These are phyloP conservation scores for Jamesozyma gamospora DNA, from an alignment of 805 yeast genomes.

Conservation along the genomic window DNA sequence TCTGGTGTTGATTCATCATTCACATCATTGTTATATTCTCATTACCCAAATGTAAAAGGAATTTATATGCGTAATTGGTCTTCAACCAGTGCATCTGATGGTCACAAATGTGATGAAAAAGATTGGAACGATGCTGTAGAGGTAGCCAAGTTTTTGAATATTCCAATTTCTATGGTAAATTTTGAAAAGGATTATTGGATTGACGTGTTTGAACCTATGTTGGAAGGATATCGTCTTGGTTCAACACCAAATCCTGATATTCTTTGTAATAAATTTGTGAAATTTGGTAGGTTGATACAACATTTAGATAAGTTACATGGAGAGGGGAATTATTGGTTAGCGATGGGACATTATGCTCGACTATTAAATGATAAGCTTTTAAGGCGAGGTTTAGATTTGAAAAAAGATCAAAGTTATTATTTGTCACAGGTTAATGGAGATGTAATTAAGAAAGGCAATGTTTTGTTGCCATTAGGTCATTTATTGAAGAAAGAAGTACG, in stretches of 20 bases:
- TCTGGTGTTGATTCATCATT: slow-evolving; percentile 96
- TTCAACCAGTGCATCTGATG: slow-evolving; percentile 18
- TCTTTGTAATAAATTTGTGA: slow-evolving; percentile 73
- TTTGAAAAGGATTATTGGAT: slow-evolving; percentile 91
- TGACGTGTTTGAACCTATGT: slow-evolving; percentile 88
- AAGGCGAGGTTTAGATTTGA: slow-evolving; percentile 44
- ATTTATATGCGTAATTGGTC: slow-evolving; percentile 91
- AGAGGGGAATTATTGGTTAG: slow-evolving; percentile 62
- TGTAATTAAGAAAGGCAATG: slow-evolving; percentile 11
- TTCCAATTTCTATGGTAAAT: slow-evolving; percentile 67
- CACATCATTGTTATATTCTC: slow-evolving; percentile 59
- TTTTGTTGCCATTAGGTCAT: slow-evolving; percentile 78
- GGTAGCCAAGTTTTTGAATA: slow-evolving; percentile 49
- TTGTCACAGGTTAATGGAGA: slow-evolving; percentile 52
- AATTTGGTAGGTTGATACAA: slow-evolving; percentile 70
- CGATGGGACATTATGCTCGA: slow-evolving; percentile 77
- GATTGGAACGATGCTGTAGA: slow-evolving; percentile 81
- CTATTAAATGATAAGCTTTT: slow-evolving; percentile 40
- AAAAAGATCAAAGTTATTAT: slow-evolving; percentile 88
- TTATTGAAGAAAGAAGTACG: slow-evolving; percentile 67
- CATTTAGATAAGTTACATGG: slow-evolving; percentile 37
- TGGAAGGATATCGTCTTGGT: slow-evolving; percentile 59
- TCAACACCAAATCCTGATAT: slow-evolving; percentile 93
- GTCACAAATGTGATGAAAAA: slow-evolving; percentile 59
- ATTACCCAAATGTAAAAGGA: slow-evolving; percentile 59